Evolutionary conservation across 352 stramenopile genomes (phyloP).

Genomic region (Pilasporangium apinafurcum): DNA sequence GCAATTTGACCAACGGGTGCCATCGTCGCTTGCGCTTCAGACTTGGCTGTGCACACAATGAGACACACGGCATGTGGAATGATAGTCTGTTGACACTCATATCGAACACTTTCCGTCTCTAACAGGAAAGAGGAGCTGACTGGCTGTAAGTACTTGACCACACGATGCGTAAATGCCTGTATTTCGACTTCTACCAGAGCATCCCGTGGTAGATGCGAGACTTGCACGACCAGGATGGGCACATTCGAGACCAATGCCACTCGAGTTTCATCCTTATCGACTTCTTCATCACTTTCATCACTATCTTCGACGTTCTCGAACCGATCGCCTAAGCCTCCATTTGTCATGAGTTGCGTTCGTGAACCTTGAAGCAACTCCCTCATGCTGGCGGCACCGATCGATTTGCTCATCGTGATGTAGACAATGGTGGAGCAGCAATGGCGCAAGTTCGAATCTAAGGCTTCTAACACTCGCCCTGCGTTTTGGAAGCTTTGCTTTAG

Average conservation of each 20-base stretch:
- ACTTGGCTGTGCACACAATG: slow-evolving; percentile 27
- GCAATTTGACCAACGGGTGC: slow-evolving; percentile 11
- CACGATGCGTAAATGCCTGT: slow-evolving; percentile 61
- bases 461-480: slow-evolving; percentile 58
- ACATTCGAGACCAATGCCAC: slow-evolving; percentile 34
- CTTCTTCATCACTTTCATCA: slow-evolving; percentile 67
- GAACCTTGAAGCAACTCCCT: slow-evolving; percentile 3
- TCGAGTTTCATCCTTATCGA: slow-evolving; percentile 51
- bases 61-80: slow-evolving; percentile 49
- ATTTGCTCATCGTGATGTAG: slow-evolving; percentile 29
- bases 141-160: slow-evolving; percentile 44
- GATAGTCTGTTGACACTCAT: slow-evolving; percentile 18
- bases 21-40: neutral
- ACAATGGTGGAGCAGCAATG: slow-evolving; percentile 63
- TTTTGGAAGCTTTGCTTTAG: slow-evolving; percentile 57
- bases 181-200: slow-evolving; percentile 76
- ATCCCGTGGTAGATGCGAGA: slow-evolving; percentile 62
- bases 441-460: slow-evolving; percentile 72
- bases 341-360: slow-evolving; percentile 24
- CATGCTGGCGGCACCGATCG: slow-evolving; percentile 2
- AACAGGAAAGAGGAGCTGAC: slow-evolving; percentile 4
- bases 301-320: slow-evolving; percentile 57
- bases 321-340: slow-evolving; percentile 40
- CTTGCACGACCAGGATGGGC: slow-evolving; percentile 53
- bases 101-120: no score